These are phyloP conservation scores for Stachybotrys echinatus DNA, from an alignment of 2,329 filamentous ascomycete genomes.

Conservation along the genomic window DNA sequence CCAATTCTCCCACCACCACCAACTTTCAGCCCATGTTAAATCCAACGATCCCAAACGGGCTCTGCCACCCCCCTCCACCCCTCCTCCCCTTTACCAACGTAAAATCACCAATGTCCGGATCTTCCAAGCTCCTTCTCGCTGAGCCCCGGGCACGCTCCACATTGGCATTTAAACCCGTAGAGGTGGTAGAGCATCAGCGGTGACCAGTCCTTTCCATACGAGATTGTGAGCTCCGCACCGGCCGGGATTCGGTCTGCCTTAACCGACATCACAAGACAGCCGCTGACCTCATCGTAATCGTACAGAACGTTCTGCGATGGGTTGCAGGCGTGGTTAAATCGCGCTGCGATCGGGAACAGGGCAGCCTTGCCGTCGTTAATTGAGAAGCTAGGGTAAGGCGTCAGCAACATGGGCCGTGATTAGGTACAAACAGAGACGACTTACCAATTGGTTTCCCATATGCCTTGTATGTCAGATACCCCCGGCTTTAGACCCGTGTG, in stretches of 20 bases:
- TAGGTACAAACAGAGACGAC: conserved; percentile 9
- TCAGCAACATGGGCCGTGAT: background rate
- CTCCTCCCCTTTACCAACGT: background rate
- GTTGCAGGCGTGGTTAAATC: conserved; percentile 55
- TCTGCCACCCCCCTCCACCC: too few species aligned
- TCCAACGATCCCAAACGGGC: too few species aligned
- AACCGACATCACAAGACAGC: conserved; percentile 36
- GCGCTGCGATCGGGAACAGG: conserved; percentile 44
- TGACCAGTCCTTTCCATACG: conserved; percentile 32
- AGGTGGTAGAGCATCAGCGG: conserved; percentile 31
- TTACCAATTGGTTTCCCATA: conserved; percentile 44
- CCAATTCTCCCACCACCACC: background rate
- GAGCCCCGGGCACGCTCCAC: conserved; percentile 36
- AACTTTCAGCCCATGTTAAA: too few species aligned
- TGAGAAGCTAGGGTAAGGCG: conserved; percentile 18
- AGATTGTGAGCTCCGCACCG: conserved; percentile 47
- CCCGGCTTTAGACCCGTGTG: conserved; percentile 22
- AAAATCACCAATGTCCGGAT: background rate
- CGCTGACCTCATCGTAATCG: conserved; percentile 25
- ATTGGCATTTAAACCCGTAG: conserved; percentile 50
- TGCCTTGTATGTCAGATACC: conserved; percentile 23
- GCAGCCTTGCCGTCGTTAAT: conserved; percentile 21
- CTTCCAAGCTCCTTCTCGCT: conserved; percentile 7
- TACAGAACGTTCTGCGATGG: conserved; percentile 38
- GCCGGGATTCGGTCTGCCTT: conserved; percentile 24